Conservation (phyloP, 768 basidiomycete species). For the Lactifluus subvellereus region DNA sequence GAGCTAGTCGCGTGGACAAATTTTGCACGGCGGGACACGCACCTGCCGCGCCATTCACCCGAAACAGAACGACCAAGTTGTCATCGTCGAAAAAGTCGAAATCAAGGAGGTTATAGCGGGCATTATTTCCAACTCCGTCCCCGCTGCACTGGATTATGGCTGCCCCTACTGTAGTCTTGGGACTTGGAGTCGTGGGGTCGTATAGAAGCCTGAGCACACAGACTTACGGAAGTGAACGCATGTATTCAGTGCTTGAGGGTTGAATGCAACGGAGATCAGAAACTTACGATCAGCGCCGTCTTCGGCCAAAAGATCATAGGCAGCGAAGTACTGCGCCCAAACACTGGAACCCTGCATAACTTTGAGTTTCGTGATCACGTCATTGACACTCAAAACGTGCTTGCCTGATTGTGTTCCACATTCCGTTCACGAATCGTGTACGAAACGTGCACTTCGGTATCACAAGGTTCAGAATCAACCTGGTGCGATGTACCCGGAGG, state of each 20-base stretch:
- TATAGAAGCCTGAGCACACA: conserved; percentile 51
- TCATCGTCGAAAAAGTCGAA: conserved; percentile 78
- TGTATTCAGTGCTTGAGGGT: conserved; percentile 20
- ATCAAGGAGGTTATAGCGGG: conserved; percentile 52
- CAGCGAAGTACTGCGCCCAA: conserved; percentile 21
- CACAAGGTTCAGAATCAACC: conserved; percentile 4
- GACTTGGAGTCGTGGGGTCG: conserved; percentile 35
- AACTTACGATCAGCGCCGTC: conserved; percentile 45
- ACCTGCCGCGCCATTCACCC: conserved; percentile 44
- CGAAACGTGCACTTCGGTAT: conserved; percentile 13
- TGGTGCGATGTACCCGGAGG: conserved; percentile 25
- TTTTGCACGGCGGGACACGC: conserved; percentile 31
- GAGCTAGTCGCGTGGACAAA: conserved; percentile 21
- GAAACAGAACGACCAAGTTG: conserved; percentile 58
- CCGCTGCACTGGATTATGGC: conserved; percentile 50
- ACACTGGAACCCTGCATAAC: conserved; percentile 9
- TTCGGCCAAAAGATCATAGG: conserved; percentile 16
- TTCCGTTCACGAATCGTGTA: conserved; percentile 23
- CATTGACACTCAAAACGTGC: conserved; percentile 12
- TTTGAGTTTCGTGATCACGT: conserved; percentile 18
- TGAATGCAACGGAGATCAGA: conserved; percentile 16
- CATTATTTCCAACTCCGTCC: conserved; percentile 34
- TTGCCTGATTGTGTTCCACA: conserved; percentile 22
- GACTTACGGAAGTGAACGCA: conserved; percentile 36
- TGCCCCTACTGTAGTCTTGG: conserved; percentile 38